phyloP scores from a whole-genome alignment of 2,329 filamentous ascomycete genomes.

The Coniochaeta ligniaria region DNA sequence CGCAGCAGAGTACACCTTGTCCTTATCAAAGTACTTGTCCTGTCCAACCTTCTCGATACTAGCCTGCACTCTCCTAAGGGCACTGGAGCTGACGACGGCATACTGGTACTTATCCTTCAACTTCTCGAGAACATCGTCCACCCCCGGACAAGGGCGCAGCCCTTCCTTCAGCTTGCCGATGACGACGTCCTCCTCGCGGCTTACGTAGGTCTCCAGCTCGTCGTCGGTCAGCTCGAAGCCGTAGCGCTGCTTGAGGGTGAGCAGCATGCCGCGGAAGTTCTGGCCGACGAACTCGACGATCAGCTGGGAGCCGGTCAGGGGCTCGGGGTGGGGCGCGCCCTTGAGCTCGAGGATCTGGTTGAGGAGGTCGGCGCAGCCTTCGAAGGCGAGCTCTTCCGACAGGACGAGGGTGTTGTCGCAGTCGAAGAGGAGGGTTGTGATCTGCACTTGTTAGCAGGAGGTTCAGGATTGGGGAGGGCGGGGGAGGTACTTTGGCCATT shows the following conservation, averaged over 20 bases:
- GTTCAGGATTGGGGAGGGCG: not conserved
- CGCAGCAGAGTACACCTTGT: slow-evolving; percentile 75
- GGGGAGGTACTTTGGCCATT: not conserved
- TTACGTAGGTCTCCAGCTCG: slow-evolving; percentile 69
- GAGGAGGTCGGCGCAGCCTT: slow-evolving; percentile 82
- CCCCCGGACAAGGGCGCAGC: slow-evolving; percentile 62
- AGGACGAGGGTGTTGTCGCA: slow-evolving; percentile 90
- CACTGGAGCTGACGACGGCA: slow-evolving; percentile 71
- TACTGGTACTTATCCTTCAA: slow-evolving; percentile 63
- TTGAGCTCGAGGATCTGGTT: slow-evolving; percentile 73
- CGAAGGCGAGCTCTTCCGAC: slow-evolving; percentile 85
- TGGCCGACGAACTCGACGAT: slow-evolving; percentile 86
- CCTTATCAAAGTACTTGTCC: slow-evolving; percentile 69
- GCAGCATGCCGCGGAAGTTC: slow-evolving; percentile 91
- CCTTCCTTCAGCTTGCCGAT: slow-evolving; percentile 69
- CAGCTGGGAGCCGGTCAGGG: slow-evolving; percentile 72
- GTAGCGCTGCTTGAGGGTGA: slow-evolving; percentile 67
- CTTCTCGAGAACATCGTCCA: slow-evolving; percentile 58
- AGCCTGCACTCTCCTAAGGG: slow-evolving; percentile 69
- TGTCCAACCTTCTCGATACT: slow-evolving; percentile 74
- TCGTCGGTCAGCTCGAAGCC: slow-evolving; percentile 60
- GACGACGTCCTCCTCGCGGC: slow-evolving; percentile 72
- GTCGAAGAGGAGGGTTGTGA: slow-evolving; percentile 68
- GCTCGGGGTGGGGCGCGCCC: slow-evolving; percentile 44
- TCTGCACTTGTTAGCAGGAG: slow-evolving; percentile 29